A percentile compares a stretch with the other conserved stretches of the same genome.
Evolutionary conservation across 2,329 filamentous ascomycete genomes (phyloP).

Genomic region (Pseudogymnoascus sp.): DNA sequence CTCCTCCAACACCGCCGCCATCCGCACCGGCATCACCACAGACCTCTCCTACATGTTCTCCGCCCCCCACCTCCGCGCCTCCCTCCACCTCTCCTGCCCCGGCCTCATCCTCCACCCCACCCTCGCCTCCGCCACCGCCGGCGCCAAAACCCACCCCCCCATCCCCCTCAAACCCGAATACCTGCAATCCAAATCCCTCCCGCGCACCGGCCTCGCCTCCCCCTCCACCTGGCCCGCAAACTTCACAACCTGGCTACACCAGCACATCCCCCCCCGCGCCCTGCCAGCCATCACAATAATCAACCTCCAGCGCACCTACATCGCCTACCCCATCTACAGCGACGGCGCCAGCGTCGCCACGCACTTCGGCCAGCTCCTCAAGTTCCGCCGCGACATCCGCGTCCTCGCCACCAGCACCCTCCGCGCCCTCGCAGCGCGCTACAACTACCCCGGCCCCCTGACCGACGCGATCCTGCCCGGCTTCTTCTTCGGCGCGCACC

Average conservation of each 20-base stretch:
- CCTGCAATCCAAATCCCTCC: constrained; percentile 8
- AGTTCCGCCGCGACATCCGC: constrained; percentile 22
- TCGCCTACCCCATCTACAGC: constrained; percentile 32
- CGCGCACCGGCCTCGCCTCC: constrained; percentile 16
- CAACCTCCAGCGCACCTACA: constrained; percentile 29
- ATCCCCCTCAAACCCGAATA: neutral
- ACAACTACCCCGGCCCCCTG: constrained; percentile 25
- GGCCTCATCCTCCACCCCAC: neutral
- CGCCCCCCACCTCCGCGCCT: constrained; percentile 20
- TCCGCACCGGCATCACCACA: constrained; percentile 14
- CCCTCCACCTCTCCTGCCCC: constrained; percentile 22
- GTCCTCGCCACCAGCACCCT: constrained; percentile 29
- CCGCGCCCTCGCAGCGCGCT: constrained; percentile 24
- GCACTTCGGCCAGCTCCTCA: constrained; percentile 36
- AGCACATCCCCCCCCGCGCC: constrained; percentile 14
- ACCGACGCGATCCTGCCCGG: constrained; percentile 19
- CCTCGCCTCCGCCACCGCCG: neutral
- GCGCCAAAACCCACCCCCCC: neutral
- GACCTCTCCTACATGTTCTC: constrained; percentile 25
- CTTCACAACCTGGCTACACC: constrained; percentile 21
- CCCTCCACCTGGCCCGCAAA: constrained; percentile 20
- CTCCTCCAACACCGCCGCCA: constrained; percentile 24
- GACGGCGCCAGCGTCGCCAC: constrained; percentile 30
- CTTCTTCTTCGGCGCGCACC: constrained; percentile 30
- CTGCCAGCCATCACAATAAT: constrained; percentile 12